phyloP scores from a whole-genome alignment of 371 early-diverging fungal genomes.

The Saksenaea vasiformis region DNA sequence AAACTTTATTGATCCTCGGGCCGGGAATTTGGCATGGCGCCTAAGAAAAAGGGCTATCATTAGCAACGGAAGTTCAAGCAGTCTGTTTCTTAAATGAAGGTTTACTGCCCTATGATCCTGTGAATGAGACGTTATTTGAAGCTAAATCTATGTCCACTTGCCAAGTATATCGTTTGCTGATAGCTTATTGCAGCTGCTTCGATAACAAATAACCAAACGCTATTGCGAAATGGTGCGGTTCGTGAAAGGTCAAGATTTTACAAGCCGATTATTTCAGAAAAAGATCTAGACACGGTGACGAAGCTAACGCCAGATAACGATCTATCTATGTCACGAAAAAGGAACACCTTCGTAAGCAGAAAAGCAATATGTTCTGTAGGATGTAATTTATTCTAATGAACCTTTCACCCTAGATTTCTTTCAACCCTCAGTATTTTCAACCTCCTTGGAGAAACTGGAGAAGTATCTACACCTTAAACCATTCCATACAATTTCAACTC shows the following conservation, averaged over 20 bases:
- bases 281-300: not conserved
- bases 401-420: no score
- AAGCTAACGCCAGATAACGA: not conserved
- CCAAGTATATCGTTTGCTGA: not conserved
- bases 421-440: no score
- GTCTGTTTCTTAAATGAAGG: not conserved
- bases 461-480: no score
- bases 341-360: not conserved
- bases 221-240: not conserved
- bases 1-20: no score
- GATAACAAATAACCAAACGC: not conserved
- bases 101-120: not conserved
- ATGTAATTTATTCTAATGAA: slow-evolving; percentile 1
- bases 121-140: not conserved
- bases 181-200: not conserved
- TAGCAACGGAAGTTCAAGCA: slow-evolving; percentile 1
- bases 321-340: not conserved
- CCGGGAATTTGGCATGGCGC: no score
- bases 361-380: not conserved
- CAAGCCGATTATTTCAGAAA: not conserved
- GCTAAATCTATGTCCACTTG: not conserved
- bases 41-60: no score
- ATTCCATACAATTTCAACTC: no score
- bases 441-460: no score
- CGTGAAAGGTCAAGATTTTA: not conserved